phyloP scores from a whole-genome alignment of 192 early-diverging fungal species.

The Glomus cerebriforme region DNA sequence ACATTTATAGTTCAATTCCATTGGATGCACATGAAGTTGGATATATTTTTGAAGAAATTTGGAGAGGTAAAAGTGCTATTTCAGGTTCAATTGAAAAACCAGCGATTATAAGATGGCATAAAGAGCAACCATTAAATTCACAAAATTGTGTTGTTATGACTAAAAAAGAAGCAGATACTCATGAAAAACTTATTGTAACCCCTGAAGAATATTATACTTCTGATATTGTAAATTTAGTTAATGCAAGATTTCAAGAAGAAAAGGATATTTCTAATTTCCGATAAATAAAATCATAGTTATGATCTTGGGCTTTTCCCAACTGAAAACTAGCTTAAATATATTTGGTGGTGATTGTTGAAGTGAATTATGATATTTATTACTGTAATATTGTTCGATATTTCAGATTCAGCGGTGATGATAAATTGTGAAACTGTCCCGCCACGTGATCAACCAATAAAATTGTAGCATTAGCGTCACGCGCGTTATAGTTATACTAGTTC shows the following conservation, averaged over 20 bases:
- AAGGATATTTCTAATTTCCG: conserved; percentile 37
- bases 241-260: conserved; percentile 52
- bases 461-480: too few relatives aligned
- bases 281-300: too few relatives aligned
- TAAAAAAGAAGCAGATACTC: conserved; percentile 71
- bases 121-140: conserved; percentile 59
- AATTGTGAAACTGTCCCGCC: too few relatives aligned
- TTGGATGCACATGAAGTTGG: conserved; percentile 74
- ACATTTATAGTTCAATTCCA: conserved; percentile 41
- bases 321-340: too few relatives aligned
- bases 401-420: too few relatives aligned
- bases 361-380: too few relatives aligned
- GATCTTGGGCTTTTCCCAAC: too few relatives aligned
- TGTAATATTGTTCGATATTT: too few relatives aligned
- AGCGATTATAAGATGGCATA: conserved; percentile 78
- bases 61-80: conserved; percentile 75
- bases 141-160: conserved; percentile 87
- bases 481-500: too few relatives aligned
- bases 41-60: conserved; percentile 91
- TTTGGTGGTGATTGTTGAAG: too few relatives aligned
- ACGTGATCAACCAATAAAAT: too few relatives aligned
- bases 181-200: conserved; percentile 51
- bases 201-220: conserved; percentile 54
- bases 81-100: conserved; percentile 76
- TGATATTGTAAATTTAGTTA: conserved; percentile 54